Evolutionary conservation across 2,329 filamentous ascomycete species (phyloP).

Genomic region (Alternaria postmessia): DNA sequence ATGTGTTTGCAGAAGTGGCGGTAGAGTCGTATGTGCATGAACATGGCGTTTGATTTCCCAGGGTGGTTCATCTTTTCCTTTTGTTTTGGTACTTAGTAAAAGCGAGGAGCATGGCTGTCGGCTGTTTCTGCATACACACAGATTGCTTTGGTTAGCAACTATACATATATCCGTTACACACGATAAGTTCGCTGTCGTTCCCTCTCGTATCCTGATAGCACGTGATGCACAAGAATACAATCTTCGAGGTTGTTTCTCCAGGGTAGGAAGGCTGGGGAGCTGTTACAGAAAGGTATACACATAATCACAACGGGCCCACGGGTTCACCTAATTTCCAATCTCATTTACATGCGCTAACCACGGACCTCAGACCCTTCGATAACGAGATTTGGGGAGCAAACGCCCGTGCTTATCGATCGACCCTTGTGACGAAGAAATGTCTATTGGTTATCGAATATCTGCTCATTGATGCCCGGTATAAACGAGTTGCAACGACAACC

Average conservation of each 20-base stretch:
- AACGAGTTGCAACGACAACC: background rate
- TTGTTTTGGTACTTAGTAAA: background rate
- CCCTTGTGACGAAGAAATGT: background rate
- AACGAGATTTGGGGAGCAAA: background rate
- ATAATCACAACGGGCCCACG: background rate
- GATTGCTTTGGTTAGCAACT: background rate
- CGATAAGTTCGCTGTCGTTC: background rate
- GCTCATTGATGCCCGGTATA: background rate
- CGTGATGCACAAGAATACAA: background rate
- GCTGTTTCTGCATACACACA: background rate
- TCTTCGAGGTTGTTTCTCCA: background rate
- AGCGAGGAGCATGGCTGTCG: background rate
- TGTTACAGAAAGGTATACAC: background rate
- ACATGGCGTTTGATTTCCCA: background rate
- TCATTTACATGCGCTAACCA: slow-evolving; percentile 5
- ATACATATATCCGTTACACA: background rate
- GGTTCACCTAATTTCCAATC: background rate
- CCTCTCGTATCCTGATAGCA: background rate
- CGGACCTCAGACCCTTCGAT: background rate
- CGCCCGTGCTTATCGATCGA: background rate
- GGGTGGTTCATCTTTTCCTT: background rate
- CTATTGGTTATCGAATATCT: background rate
- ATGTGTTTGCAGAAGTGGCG: background rate
- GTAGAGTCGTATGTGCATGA: background rate
- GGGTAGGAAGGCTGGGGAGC: background rate